Percentiles rank a stretch among this genome's conserved stretches.
Evolutionary conservation across 202 grass and related monocot genomes (phyloP).

Genomic region (Digitaria exilis): DNA sequence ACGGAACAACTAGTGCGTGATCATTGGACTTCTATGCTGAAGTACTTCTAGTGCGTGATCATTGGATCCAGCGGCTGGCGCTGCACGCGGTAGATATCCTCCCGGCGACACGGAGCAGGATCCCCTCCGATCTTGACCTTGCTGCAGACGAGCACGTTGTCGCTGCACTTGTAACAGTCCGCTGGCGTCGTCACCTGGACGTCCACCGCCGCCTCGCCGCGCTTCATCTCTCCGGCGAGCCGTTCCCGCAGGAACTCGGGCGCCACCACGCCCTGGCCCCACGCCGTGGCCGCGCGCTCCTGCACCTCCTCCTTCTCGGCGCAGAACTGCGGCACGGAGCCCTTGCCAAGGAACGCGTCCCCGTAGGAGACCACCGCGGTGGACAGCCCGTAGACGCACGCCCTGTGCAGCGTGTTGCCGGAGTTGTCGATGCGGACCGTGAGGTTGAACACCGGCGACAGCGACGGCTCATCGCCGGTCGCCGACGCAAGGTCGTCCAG

Average conservation of each 20-base stretch:
- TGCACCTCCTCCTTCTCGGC: not conserved
- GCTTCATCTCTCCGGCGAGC: conserved; percentile 7
- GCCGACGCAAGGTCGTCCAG: too few relatives aligned
- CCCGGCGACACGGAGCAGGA: not conserved
- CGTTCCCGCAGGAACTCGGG: conserved; percentile 21
- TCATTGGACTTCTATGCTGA: not conserved
- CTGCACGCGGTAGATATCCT: not conserved
- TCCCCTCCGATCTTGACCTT: conserved; percentile 24
- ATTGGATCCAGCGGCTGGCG: not conserved
- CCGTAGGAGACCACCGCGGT: not conserved
- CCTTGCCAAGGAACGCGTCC: not conserved
- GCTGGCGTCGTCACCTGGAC: not conserved
- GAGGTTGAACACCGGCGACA: too few relatives aligned
- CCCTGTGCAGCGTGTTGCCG: too few relatives aligned
- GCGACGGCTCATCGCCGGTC: too few relatives aligned
- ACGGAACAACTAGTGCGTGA: too few relatives aligned
- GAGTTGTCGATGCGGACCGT: too few relatives aligned
- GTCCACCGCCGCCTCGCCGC: not conserved
- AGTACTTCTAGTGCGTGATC: too few relatives aligned
- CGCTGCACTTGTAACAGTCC: fast-evolving
- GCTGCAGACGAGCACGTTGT: not conserved
- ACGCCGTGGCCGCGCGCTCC: not conserved
- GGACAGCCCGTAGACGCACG: not conserved
- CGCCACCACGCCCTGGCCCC: not conserved
- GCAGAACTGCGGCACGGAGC: not conserved